A percentile compares a stretch with the other conserved stretches of the same genome.
Evolutionary conservation across 2,329 filamentous ascomycete species (phyloP).

Genomic region (Exophiala lecanii-corni): DNA sequence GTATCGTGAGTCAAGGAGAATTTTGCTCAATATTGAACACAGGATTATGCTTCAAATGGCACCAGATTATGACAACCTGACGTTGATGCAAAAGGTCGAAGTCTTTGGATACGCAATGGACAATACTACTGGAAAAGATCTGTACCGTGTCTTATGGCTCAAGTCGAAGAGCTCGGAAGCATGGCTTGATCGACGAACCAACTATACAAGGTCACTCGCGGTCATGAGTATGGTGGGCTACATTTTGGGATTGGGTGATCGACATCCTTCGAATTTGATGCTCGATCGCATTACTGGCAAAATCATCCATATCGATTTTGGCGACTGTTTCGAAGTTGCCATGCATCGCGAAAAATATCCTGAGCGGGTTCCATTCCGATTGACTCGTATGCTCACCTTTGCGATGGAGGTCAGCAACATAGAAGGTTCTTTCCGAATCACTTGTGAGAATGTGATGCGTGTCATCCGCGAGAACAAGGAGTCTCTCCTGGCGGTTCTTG

Average conservation of each 20-base stretch:
- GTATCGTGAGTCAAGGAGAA: conserved; percentile 95
- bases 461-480: conserved; percentile 96
- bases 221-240: conserved; percentile 99
- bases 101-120: conserved; percentile 98
- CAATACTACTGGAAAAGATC: conserved; percentile 96
- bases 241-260: conserved; percentile 91
- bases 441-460: conserved; percentile 97
- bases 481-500: conserved; percentile 94
- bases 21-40: conserved; percentile 97
- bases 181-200: conserved; percentile 96
- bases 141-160: conserved; percentile 96
- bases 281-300: conserved; percentile 93
- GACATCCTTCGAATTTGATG: conserved; percentile 97
- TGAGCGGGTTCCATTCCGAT: conserved; percentile 91
- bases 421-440: conserved; percentile 95
- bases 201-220: conserved; percentile 92
- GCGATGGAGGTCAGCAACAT: conserved; percentile 99
- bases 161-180: conserved; percentile 98
- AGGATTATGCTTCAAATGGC: conserved; percentile 99
- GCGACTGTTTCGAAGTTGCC: conserved; percentile 97
- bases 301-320: conserved; percentile 98
- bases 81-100: conserved; percentile 99
- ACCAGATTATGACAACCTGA: conserved; percentile 96
- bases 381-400: conserved; percentile 98
- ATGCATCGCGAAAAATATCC: conserved; percentile 99